A percentile compares a stretch with the other conserved stretches of the same genome.
Conservation (phyloP, 768 basidiomycete genomes). For the Pisolithus marmoratus region DNA sequence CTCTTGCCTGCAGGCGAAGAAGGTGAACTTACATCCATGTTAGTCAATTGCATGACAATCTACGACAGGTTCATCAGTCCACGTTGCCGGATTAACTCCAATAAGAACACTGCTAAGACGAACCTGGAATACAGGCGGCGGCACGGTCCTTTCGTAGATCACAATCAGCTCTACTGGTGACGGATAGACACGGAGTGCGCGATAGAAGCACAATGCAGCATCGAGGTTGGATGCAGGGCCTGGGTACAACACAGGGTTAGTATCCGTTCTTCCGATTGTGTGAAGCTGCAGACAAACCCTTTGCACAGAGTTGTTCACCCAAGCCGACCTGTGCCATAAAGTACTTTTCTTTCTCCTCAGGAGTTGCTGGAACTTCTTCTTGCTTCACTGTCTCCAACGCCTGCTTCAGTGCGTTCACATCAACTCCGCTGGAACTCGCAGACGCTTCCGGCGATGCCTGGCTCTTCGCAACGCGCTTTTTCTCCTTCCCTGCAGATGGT, state of each 20-base stretch:
- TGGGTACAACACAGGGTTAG: constrained; percentile 25
- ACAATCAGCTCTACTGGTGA: constrained; percentile 89
- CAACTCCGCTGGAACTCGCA: constrained; percentile 23
- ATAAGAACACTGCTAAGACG: constrained; percentile 7
- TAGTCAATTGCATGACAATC: constrained; percentile 80
- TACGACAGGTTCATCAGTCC: constrained; percentile 19
- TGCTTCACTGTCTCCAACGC: constrained; percentile 62
- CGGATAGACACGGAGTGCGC: constrained; percentile 91
- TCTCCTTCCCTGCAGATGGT: constrained; percentile 68
- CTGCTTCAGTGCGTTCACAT: constrained; percentile 50
- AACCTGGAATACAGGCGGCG: constrained; percentile 75
- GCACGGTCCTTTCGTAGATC: constrained; percentile 91
- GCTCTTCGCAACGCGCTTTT: constrained; percentile 79
- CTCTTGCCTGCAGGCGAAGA: constrained; percentile 31
- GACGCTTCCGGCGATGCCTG: constrained; percentile 38
- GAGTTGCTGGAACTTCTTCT: constrained; percentile 62
- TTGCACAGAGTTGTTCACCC: constrained; percentile 76
- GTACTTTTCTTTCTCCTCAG: constrained; percentile 79
- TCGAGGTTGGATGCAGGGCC: constrained; percentile 74
- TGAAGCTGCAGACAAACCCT: constrained; percentile 42
- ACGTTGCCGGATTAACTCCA: not conserved
- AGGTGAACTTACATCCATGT: constrained; percentile 79
- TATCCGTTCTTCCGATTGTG: not conserved
- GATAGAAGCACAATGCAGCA: constrained; percentile 87
- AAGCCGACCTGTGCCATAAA: constrained; percentile 87